Conservation (phyloP, 2,329 filamentous ascomycete species). For the Pseudogymnoascus sp. region DNA sequence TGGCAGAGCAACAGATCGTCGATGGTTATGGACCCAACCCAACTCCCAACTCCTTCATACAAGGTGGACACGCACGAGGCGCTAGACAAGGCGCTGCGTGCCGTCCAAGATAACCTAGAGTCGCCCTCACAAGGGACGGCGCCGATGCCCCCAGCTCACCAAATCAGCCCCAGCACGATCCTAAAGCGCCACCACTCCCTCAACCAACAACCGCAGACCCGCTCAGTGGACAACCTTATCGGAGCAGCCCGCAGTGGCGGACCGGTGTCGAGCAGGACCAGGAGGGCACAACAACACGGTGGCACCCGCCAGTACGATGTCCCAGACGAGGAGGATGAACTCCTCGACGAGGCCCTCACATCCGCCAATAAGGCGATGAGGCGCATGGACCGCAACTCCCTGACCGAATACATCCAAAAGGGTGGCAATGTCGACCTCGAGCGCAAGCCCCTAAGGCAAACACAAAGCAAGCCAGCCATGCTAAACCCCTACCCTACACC, state of each 20-base stretch:
- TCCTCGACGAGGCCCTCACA: conserved; percentile 79
- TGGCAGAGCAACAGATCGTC: conserved; percentile 84
- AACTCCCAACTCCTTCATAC: conserved; percentile 38
- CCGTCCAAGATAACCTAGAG: conserved; percentile 44
- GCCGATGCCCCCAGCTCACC: conserved; percentile 46
- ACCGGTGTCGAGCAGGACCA: conserved; percentile 70
- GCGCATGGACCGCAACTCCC: conserved; percentile 46
- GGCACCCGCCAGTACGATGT: conserved; percentile 84
- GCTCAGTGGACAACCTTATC: conserved; percentile 55
- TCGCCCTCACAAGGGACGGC: conserved; percentile 25
- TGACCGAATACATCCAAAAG: conserved; percentile 20
- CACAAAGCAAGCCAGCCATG: conserved; percentile 54
- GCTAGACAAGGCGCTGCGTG: conserved; percentile 48
- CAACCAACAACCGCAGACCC: conserved; percentile 41
- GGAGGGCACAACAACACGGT: conserved; percentile 66
- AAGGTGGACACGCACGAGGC: conserved; percentile 53
- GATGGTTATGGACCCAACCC: conserved; percentile 57
- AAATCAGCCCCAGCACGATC: conserved; percentile 40
- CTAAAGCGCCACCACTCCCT: conserved; percentile 59
- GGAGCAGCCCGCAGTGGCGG: conserved; percentile 43
- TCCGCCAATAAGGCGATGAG: conserved; percentile 69
- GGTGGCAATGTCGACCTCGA: conserved; percentile 24
- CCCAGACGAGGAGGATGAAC: conserved; percentile 91
- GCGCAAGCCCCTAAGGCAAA: conserved; percentile 48
- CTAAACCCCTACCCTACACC: conserved; percentile 57